Evolutionary conservation across 257 asterid genomes (phyloP).

Genomic region (Solanum corneliomulleri): DNA sequence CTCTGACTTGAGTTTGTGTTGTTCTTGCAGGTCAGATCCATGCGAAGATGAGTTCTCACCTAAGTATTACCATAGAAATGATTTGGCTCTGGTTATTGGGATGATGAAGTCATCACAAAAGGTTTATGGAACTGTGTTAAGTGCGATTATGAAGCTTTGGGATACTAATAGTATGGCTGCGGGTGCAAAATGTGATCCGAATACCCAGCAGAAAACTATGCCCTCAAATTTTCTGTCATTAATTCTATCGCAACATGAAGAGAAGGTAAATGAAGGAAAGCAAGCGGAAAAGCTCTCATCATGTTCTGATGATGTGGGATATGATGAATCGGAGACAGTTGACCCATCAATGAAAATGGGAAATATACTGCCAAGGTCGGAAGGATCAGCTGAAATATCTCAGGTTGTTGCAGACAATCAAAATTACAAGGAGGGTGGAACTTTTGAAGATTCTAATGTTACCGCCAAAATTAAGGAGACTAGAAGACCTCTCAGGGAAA

Average conservation of each 20-base stretch:
- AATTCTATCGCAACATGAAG: neutral
- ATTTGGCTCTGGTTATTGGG: slow-evolving; percentile 47
- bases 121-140: slow-evolving; percentile 30
- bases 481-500: slow-evolving; percentile 16
- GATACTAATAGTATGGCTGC: slow-evolving; percentile 33
- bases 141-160: slow-evolving; percentile 44
- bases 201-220: slow-evolving; percentile 8
- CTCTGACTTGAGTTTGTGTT: slow-evolving; percentile 4
- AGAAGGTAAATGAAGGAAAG: slow-evolving; percentile 21
- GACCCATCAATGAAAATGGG: slow-evolving; percentile 28
- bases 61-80: slow-evolving; percentile 52
- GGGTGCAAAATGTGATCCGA: slow-evolving; percentile 31
- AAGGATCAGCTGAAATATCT: slow-evolving; percentile 67
- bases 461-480: slow-evolving; percentile 15
- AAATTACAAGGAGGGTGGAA: slow-evolving; percentile 17
- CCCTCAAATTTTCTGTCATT: neutral
- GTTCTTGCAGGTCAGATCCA: slow-evolving; percentile 59
- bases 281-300: slow-evolving; percentile 17
- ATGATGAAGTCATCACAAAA: slow-evolving; percentile 43
- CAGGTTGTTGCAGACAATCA: slow-evolving; percentile 32
- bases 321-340: slow-evolving; percentile 32
- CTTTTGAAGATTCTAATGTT: slow-evolving; percentile 21
- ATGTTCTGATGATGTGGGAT: slow-evolving; percentile 23
- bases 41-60: slow-evolving; percentile 30
- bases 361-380: slow-evolving; percentile 45